Evolutionary conservation across 2,329 filamentous ascomycete genomes (phyloP), one percentile per base, ranked within the genome.

Genomic region (Rhinocladiella similis): DNA sequence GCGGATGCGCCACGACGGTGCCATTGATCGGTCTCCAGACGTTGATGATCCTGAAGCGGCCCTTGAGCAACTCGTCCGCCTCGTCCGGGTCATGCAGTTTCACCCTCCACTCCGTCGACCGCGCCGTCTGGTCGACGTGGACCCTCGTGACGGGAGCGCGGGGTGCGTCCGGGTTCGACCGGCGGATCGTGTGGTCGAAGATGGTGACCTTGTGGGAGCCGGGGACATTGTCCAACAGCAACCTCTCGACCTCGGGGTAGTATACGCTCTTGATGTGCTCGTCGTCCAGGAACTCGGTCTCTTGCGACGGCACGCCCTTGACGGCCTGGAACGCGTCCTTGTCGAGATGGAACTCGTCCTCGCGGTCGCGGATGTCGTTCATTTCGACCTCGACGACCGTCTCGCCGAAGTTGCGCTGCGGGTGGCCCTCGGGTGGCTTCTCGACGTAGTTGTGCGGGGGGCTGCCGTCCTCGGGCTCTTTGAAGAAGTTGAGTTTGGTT

Each of bases 181-280:
- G 83, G n/a, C 91, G 87, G 70, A 96, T 84, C 6, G 91, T 96
- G 76, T 96, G 89, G 77, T 96, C 91, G 74, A 96, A 96, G 68
- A 96, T 76, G 64, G 90, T 77, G 27, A 96, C 77, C 3, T 80
- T 79, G 54, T 82, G 79, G 22, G 83, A 80, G 51, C 87, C 89
- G 0, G 87, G 85, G 14, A 95, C 78, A 55, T 83, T 72, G 13
- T 83, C 75, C 2, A 91, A 75, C 0, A 97, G 76, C 22, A 96
- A 75, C 47, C 80, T 71, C 73, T 92, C 87, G 7, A 96, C 83
- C 69, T 96, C 91, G 0, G 90, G 88, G 75, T 97, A 97, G 78
- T 96, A 97, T 52, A 84, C 80, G 1, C 74, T 66, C 67, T 82
- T 75, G 72, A 97, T 89, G 58, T 82, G 83, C 10, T 79, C 82